Conservation (phyloP, 164 flowering plant genomes). For the Kalanchoe fedtschenkoi region DNA sequence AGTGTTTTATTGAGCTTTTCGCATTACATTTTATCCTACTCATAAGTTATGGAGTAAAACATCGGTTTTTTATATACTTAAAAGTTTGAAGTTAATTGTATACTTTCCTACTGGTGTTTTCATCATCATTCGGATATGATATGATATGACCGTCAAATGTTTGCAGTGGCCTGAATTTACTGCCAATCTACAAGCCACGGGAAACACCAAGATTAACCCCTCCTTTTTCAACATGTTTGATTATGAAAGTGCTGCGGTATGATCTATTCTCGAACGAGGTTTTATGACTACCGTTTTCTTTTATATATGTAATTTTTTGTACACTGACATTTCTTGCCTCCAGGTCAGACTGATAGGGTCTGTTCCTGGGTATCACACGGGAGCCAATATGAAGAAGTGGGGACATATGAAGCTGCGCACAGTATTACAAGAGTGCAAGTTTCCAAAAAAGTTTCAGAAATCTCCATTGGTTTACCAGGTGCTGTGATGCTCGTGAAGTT, state of each 20-base stretch:
- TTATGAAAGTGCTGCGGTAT: slow-evolving; percentile 72
- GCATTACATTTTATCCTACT: too few species aligned
- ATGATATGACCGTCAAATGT: slow-evolving; percentile 8
- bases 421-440: slow-evolving; percentile 60
- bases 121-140: slow-evolving; percentile 2
- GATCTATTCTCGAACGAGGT: slow-evolving; percentile 7
- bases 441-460: slow-evolving; percentile 59
- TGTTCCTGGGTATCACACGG: slow-evolving; percentile 95
- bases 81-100: neutral
- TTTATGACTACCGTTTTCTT: neutral
- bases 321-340: neutral
- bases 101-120: neutral
- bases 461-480: slow-evolving; percentile 94
- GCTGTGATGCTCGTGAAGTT: neutral
- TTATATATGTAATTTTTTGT: too few species aligned
- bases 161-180: slow-evolving; percentile 82
- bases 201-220: slow-evolving; percentile 50
- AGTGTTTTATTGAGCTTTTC: neutral
- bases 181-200: slow-evolving; percentile 44
- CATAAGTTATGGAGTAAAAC: too few species aligned
- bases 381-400: slow-evolving; percentile 76
- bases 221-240: slow-evolving; percentile 81
- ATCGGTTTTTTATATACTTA: too few species aligned
- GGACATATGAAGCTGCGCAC: slow-evolving; percentile 92
- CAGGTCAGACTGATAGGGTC: slow-evolving; percentile 71